Percentiles rank a stretch among this genome's conserved stretches.
phyloP scores from a whole-genome alignment of 2,329 filamentous ascomycete species.

The Parascedosporium putredinis region DNA sequence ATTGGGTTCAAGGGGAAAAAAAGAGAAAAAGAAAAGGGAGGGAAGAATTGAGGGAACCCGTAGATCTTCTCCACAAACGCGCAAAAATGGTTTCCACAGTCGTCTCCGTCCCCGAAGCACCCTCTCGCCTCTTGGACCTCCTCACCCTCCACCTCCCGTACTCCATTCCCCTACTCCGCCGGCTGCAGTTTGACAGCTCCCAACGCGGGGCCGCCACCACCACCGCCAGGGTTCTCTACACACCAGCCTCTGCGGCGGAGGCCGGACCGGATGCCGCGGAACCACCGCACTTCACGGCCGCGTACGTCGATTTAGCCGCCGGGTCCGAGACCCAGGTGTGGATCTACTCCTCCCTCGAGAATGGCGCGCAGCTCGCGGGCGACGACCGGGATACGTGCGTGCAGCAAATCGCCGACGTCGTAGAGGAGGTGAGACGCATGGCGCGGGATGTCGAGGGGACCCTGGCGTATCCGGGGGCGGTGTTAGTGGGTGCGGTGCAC shows the following conservation, averaged over 20 bases:
- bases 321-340: slow-evolving; percentile 55
- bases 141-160: slow-evolving; percentile 43
- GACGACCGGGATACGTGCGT: slow-evolving; percentile 17
- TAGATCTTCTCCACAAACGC: too few relatives aligned
- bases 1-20: too few relatives aligned
- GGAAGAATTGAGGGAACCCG: too few relatives aligned
- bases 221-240: slow-evolving; percentile 24
- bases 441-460: slow-evolving; percentile 14
- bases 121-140: slow-evolving; percentile 17
- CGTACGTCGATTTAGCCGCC: slow-evolving; percentile 50
- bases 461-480: slow-evolving; percentile 16
- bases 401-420: slow-evolving; percentile 21
- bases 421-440: slow-evolving; percentile 20
- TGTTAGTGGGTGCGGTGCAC: slow-evolving; percentile 27
- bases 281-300: slow-evolving; percentile 37
- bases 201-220: background rate
- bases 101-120: background rate
- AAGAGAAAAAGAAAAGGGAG: too few relatives aligned
- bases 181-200: slow-evolving; percentile 43
- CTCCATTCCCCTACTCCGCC: slow-evolving; percentile 50
- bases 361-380: slow-evolving; percentile 11
- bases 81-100: background rate
- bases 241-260: slow-evolving; percentile 13
- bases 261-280: background rate
- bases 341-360: slow-evolving; percentile 47